Conservation (phyloP, 2,329 filamentous ascomycete species). For the Alternaria rosae region DNA sequence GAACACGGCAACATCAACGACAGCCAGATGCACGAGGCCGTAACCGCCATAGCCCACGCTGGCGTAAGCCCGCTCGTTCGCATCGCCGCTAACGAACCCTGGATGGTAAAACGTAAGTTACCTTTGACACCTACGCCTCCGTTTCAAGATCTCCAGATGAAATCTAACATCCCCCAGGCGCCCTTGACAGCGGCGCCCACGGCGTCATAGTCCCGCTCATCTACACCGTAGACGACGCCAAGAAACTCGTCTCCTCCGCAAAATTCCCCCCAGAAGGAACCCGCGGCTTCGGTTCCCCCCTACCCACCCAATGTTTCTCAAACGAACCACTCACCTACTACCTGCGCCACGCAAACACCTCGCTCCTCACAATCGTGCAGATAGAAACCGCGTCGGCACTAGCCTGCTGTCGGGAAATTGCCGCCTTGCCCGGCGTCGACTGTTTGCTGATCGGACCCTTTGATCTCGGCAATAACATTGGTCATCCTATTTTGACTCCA, state of each 20-base stretch:
- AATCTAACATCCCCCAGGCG: conserved; percentile 45
- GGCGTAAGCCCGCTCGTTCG: conserved; percentile 55
- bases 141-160: neutral
- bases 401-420: conserved; percentile 56
- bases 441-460: conserved; percentile 63
- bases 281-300: conserved; percentile 65
- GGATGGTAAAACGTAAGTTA: conserved; percentile 66
- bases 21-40: conserved; percentile 63
- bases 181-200: conserved; percentile 67
- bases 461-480: conserved; percentile 66
- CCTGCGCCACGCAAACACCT: conserved; percentile 62
- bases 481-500: conserved; percentile 57
- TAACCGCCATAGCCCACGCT: conserved; percentile 57
- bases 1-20: conserved; percentile 66
- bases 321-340: conserved; percentile 57
- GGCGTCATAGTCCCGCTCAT: conserved; percentile 64
- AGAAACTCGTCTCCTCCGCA: conserved; percentile 58
- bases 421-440: conserved; percentile 61
- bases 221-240: conserved; percentile 61
- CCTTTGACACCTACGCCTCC: neutral
- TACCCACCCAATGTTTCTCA: conserved; percentile 57
- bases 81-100: conserved; percentile 65
- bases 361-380: conserved; percentile 59
- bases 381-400: conserved; percentile 56
- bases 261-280: conserved; percentile 64